Base-by-base conservation (phyloP, 2,329 filamentous ascomycete genomes). In the Botrytis galanthina region DNA sequence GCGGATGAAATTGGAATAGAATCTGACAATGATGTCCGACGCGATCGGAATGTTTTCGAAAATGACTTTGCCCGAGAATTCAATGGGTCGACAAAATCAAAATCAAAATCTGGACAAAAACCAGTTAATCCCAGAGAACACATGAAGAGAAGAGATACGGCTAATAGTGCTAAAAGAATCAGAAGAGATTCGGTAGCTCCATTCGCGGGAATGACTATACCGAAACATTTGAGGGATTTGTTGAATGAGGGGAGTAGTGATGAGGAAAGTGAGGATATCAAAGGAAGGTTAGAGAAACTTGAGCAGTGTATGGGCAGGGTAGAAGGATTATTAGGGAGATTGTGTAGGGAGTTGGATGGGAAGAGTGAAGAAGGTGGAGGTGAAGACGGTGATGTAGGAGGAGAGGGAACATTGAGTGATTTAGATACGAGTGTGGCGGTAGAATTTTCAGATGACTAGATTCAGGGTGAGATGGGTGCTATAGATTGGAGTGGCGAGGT, bases 181-280 rank as follows among this genome's bases (percentile, higher is more conserved):
- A 61, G 79, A 67, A 72, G 79, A 46, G 79, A 80, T 70, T 78
- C 76, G 0, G 76, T 80, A 9, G 74, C 75, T 4, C 79, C 79
- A 7, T 80, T 80, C 73, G 76, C 71, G 32, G 76, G 77, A 16
- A 62, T 80, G 46, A 71, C 60, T 9, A 70, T 73, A 44, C 68
- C 73, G n/a, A 73, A 76, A 61, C 71, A 75, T 44, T n/a, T 78
- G 39, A 77, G 73, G 32, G 75, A 78, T 63, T 59, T 78, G 12
- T 59, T 80, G 61, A 74, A 70, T 37, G 76, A 77, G 10, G 76
- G 70, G 20, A 75, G 71, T 48, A 75, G 77, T 14, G 76, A 75
- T 70, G 76, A 77, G 8, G 77, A 76, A 29, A n/a, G 32, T 14
- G 61, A 51, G 29, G 74, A 77, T 70, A 62, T 78, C 18, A 77